A percentile compares a stretch with the other conserved stretches of the same genome.
These are phyloP conservation scores for Telfairia occidentalis DNA, from an alignment of 331 rosid genomes.

Conservation along the genomic window DNA sequence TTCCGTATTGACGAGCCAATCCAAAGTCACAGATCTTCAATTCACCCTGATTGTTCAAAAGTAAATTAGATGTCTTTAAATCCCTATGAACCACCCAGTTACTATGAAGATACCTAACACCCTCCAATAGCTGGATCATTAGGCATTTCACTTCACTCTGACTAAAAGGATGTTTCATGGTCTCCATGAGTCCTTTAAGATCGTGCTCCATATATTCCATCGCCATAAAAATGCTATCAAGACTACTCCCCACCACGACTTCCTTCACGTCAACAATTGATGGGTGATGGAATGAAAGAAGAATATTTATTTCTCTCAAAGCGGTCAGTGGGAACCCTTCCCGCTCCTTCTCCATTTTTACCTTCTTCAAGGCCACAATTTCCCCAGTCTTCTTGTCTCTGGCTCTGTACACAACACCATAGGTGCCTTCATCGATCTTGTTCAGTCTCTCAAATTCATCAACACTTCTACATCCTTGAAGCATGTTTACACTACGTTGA, in stretches of 20 bases:
- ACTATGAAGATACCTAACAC: constrained; percentile 79
- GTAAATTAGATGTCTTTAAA: constrained; percentile 80
- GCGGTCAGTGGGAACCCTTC: constrained; percentile 79
- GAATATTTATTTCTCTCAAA: constrained; percentile 91
- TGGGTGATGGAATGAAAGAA: constrained; percentile 62
- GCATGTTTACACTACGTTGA: constrained; percentile 45
- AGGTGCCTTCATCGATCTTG: constrained; percentile 90
- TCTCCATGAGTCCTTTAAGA: constrained; percentile 53
- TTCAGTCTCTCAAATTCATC: constrained; percentile 67
- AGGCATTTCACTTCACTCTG: constrained; percentile 68
- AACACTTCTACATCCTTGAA: constrained; percentile 62
- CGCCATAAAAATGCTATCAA: constrained; percentile 75
- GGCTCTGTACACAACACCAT: constrained; percentile 89
- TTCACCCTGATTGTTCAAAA: constrained; percentile 58
- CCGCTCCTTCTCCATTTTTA: constrained; percentile 64
- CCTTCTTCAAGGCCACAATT: constrained; percentile 83
- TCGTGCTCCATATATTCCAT: constrained; percentile 92
- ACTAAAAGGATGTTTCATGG: constrained; percentile 57
- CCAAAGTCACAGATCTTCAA: constrained; percentile 94
- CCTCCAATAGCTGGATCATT: constrained; percentile 65
- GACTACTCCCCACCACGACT: constrained; percentile 52
- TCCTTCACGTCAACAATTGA: constrained; percentile 82
- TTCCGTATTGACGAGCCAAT: constrained; percentile 80
- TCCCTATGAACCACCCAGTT: constrained; percentile 96
- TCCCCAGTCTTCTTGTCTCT: constrained; percentile 73